Evolutionary conservation across 805 yeast species (phyloP).

Genomic region (Yarrowia yakushimensis): DNA sequence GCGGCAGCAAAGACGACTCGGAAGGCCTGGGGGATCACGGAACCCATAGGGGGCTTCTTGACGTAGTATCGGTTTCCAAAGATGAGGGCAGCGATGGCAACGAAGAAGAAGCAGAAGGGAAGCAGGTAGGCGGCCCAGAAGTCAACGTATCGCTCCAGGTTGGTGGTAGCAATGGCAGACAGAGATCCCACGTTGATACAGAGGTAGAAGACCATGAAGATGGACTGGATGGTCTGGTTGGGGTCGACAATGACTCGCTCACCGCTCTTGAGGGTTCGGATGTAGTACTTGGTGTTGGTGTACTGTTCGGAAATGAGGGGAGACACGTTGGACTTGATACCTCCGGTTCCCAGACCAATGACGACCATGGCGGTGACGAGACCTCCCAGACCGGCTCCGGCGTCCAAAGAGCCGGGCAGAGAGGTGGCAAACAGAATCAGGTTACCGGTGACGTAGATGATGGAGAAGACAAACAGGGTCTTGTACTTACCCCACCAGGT

Average conservation of each 20-base stretch:
- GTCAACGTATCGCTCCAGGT: constrained; percentile 61
- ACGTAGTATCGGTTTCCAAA: constrained; percentile 54
- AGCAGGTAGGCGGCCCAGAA: constrained; percentile 64
- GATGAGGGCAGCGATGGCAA: constrained; percentile 53
- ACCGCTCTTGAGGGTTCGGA: constrained; percentile 57
- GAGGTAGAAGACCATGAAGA: constrained; percentile 72
- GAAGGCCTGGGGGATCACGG: constrained; percentile 55
- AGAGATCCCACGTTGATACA: constrained; percentile 74
- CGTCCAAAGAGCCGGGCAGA: constrained; percentile 52
- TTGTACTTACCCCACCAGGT: constrained; percentile 68
- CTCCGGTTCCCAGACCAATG: constrained; percentile 76
- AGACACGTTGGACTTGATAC: constrained; percentile 73
- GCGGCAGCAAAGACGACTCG: constrained; percentile 44
- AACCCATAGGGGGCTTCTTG: constrained; percentile 59
- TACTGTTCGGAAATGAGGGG: constrained; percentile 74
- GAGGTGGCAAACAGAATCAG: constrained; percentile 66
- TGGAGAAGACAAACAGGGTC: constrained; percentile 60
- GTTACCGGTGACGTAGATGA: constrained; percentile 58
- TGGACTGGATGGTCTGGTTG: constrained; percentile 64
- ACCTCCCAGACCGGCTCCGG: constrained; percentile 59
- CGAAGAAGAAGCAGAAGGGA: constrained; percentile 64
- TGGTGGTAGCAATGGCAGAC: constrained; percentile 72
- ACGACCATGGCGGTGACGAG: constrained; percentile 52
- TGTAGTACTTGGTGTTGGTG: constrained; percentile 56
- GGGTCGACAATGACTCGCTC: constrained; percentile 69